Evolutionary conservation across 768 basidiomycete genomes (phyloP).

Genomic region (Lanmaoa pseudosensibilis): DNA sequence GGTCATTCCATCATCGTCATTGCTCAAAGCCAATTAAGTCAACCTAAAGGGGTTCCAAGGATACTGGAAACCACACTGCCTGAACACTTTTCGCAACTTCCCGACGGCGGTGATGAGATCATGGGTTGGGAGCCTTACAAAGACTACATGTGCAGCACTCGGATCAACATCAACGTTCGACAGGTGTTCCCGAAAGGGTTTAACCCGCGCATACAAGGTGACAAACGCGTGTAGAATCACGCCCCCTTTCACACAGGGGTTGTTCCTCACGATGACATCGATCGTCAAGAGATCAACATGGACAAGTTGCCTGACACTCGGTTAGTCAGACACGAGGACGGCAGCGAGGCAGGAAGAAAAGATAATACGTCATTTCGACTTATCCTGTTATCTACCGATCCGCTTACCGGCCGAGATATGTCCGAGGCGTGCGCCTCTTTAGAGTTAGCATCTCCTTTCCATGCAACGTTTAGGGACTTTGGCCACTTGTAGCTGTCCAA

Average conservation of each 20-base stretch:
- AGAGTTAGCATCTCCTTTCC: not conserved
- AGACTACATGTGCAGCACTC: constrained; percentile 61
- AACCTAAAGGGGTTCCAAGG: constrained; percentile 70
- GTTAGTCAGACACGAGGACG: not conserved
- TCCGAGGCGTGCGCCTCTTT: not conserved
- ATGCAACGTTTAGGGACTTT: not conserved
- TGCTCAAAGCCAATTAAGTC: not conserved
- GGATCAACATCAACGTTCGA: constrained; percentile 91
- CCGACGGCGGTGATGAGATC: constrained; percentile 24
- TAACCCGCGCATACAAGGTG: constrained; percentile 25
- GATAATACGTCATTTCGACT: not conserved
- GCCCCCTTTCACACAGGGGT: not conserved
- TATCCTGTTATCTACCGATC: constrained; percentile 15
- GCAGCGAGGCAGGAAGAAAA: not conserved
- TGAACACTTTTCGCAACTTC: constrained; percentile 42
- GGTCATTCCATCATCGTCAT: constrained; percentile 20
- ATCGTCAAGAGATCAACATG: not conserved
- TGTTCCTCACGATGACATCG: constrained; percentile 2
- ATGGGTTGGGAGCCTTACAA: constrained; percentile 61
- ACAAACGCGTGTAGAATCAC: not conserved
- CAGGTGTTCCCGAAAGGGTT: constrained; percentile 84
- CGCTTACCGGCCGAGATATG: constrained; percentile 8
- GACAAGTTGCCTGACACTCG: not conserved
- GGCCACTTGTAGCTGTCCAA: not conserved
- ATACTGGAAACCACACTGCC: constrained; percentile 84